Evolutionary conservation across 2,329 filamentous ascomycete genomes (phyloP).

Genomic region (Xylariaceae sp.): DNA sequence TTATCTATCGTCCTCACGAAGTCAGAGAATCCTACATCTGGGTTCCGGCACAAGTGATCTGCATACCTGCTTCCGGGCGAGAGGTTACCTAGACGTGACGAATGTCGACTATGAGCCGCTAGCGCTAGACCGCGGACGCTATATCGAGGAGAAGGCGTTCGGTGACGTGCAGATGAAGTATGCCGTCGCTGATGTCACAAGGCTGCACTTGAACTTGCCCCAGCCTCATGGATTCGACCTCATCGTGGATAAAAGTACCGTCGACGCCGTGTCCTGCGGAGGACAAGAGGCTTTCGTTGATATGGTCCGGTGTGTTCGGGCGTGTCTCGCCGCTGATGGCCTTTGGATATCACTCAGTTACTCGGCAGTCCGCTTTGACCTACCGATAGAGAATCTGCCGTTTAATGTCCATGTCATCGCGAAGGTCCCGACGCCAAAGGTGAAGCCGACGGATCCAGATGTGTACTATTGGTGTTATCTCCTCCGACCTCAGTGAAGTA

Average conservation of each 20-base stretch:
- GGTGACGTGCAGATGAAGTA: slow-evolving; percentile 54
- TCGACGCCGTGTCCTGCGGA: slow-evolving; percentile 56
- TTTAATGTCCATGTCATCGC: slow-evolving; percentile 52
- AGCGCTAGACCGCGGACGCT: slow-evolving; percentile 51
- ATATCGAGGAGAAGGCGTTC: slow-evolving; percentile 50
- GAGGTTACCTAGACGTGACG: slow-evolving; percentile 51
- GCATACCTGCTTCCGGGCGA: slow-evolving; percentile 53
- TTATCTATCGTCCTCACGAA: slow-evolving; percentile 41
- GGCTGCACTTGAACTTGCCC: slow-evolving; percentile 35
- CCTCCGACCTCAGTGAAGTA: slow-evolving; percentile 42
- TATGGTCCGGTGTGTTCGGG: slow-evolving; percentile 49
- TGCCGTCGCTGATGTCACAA: slow-evolving; percentile 53
- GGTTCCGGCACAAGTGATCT: slow-evolving; percentile 59
- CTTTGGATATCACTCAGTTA: slow-evolving; percentile 58
- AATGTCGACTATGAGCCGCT: slow-evolving; percentile 60
- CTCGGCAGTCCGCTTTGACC: slow-evolving; percentile 50
- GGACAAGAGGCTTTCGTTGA: slow-evolving; percentile 46
- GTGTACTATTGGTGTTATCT: slow-evolving; percentile 55
- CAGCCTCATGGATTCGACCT: slow-evolving; percentile 46
- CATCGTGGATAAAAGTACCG: slow-evolving; percentile 58
- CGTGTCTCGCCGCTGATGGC: slow-evolving; percentile 45
- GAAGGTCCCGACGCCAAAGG: slow-evolving; percentile 52
- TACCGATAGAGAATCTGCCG: slow-evolving; percentile 42
- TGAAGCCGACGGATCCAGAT: slow-evolving; percentile 52
- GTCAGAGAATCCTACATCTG: slow-evolving; percentile 50